Percentiles rank a stretch among this genome's conserved stretches.
Evolutionary conservation across 495 filamentous ascomycete genomes (phyloP).

Genomic region (Neurospora terricola): DNA sequence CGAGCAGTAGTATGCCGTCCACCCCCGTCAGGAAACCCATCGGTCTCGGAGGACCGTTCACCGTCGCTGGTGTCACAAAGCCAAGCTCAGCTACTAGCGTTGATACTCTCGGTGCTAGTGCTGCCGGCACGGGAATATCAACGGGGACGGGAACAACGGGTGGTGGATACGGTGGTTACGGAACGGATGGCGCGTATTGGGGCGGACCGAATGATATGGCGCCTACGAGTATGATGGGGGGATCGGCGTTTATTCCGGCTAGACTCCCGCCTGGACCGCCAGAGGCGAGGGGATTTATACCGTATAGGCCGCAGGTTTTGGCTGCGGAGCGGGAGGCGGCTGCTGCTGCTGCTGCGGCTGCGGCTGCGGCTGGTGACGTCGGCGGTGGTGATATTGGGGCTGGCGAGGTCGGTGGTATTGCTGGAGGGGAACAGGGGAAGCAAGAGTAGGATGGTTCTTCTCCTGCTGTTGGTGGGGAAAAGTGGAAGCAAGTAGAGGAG

Average conservation of each 20-base stretch:
- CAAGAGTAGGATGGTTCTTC: not conserved
- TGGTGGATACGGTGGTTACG: not conserved
- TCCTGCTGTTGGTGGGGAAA: not conserved
- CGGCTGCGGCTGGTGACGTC: too few relatives aligned
- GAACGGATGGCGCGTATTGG: not conserved
- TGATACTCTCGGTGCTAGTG: not conserved
- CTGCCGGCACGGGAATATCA: not conserved
- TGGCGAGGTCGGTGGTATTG: not conserved
- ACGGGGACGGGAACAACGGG: not conserved
- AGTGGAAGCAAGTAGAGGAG: not conserved
- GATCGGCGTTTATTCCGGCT: not conserved
- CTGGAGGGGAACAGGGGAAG: not conserved
- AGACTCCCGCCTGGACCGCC: not conserved
- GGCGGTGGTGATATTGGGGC: not conserved
- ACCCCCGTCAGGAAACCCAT: not conserved
- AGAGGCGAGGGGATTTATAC: not conserved
- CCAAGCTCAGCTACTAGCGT: not conserved
- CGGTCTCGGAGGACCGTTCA: not conserved
- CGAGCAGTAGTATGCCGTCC: not conserved
- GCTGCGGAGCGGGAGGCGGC: not conserved
- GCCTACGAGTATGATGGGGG: not conserved
- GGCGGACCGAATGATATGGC: not conserved
- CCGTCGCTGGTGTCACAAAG: not conserved
- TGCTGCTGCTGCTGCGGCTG: not conserved
- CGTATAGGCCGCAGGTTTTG: not conserved